Conservation (phyloP, 441 rosid genomes). For the Arabidopsis lyrata region DNA sequence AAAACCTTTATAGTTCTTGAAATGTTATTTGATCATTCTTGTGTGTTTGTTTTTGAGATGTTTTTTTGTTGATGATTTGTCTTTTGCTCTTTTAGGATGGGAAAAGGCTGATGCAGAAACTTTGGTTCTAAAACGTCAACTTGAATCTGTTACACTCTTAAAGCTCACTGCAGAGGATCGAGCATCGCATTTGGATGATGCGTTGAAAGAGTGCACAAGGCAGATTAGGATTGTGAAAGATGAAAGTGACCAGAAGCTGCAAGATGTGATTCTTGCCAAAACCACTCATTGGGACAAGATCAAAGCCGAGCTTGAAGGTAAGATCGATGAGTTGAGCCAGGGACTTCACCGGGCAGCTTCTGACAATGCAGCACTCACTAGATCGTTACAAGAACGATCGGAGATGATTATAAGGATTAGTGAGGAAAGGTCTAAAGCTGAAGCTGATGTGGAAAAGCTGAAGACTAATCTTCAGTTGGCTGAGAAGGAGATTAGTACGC, state of each 20-base stretch:
- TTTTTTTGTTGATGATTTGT: background rate
- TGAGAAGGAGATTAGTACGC: slow-evolving; percentile 55
- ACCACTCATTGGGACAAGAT: slow-evolving; percentile 57
- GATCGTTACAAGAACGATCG: slow-evolving; percentile 60
- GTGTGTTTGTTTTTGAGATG: background rate
- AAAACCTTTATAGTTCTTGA: background rate
- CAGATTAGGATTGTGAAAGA: slow-evolving; percentile 63
- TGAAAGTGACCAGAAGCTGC: slow-evolving; percentile 56
- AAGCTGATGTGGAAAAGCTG: slow-evolving; percentile 55
- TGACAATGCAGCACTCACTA: slow-evolving; percentile 58
- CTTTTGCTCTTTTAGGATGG: slow-evolving; percentile 54
- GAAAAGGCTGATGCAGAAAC: slow-evolving; percentile 69
- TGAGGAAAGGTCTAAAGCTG: slow-evolving; percentile 55
- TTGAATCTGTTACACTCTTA: slow-evolving; percentile 56
- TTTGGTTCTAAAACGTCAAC: slow-evolving; percentile 51
- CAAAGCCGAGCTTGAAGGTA: slow-evolving; percentile 56
- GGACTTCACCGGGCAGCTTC: slow-evolving; percentile 56
- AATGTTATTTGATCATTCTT: slow-evolving; percentile 1
- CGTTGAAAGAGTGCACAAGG: slow-evolving; percentile 65
- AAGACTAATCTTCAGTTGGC: slow-evolving; percentile 50
- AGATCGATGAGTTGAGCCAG: slow-evolving; percentile 49
- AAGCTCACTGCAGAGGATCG: slow-evolving; percentile 61
- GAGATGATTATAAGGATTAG: slow-evolving; percentile 52
- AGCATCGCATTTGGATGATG: slow-evolving; percentile 60
- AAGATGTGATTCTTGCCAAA: slow-evolving; percentile 52